Evolutionary conservation across 495 filamentous ascomycete species (phyloP).

Genomic region (Daldinia loculata): DNA sequence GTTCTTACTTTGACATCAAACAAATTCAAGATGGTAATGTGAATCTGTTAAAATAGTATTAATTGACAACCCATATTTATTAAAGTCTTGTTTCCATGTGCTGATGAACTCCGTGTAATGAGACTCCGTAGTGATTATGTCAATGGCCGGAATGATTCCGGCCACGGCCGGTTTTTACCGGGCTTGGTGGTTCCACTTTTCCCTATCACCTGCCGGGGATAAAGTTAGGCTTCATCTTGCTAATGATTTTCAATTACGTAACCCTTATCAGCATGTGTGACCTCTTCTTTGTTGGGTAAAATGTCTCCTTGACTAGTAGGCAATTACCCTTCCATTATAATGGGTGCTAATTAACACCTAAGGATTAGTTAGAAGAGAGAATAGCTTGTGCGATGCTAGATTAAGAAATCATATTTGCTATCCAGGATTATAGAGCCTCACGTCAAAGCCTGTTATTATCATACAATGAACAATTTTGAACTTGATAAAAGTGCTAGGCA

Average conservation of each 20-base stretch:
- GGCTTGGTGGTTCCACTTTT: slow-evolving; percentile 31
- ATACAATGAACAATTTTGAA: too few relatives aligned
- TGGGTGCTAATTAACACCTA: not conserved
- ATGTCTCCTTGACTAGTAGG: not conserved
- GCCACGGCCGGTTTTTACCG: slow-evolving; percentile 45
- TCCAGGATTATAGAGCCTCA: too few relatives aligned
- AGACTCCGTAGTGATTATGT: slow-evolving; percentile 30
- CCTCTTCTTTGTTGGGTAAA: slow-evolving; percentile 1
- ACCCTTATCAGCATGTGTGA: not conserved
- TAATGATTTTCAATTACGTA: slow-evolving; percentile 25
- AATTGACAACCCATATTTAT: not conserved
- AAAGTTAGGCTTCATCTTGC: slow-evolving; percentile 10
- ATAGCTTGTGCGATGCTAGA: too few relatives aligned
- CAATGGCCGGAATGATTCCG: slow-evolving; percentile 50
- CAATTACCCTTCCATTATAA: not conserved
- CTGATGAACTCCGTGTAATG: not conserved
- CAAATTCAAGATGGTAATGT: too few relatives aligned
- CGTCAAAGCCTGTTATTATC: too few relatives aligned
- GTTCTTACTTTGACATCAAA: not conserved
- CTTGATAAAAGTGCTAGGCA: too few relatives aligned
- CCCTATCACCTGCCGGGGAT: slow-evolving; percentile 16
- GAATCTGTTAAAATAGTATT: not conserved
- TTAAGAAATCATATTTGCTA: too few relatives aligned
- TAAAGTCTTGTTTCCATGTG: not conserved
- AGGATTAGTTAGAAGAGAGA: too few relatives aligned